Conservation (phyloP, 352 stramenopile species). For the Globisporangium rhizosaccharum region DNA sequence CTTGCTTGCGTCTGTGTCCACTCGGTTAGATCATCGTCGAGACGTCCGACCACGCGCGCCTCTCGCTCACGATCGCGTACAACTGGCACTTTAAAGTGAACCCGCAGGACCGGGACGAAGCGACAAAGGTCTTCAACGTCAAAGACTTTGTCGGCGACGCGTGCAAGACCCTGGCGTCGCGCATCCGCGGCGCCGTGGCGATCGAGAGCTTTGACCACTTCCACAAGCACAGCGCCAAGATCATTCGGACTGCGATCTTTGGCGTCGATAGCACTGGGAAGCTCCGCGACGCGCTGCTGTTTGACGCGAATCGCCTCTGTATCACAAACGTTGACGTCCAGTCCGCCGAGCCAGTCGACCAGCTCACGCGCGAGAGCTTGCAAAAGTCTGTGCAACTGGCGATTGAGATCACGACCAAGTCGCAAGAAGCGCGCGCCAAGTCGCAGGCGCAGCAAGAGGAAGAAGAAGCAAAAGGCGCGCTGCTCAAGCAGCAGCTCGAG, state of each 20-base stretch:
- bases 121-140: conserved; percentile 74
- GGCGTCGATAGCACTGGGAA: conserved; percentile 52
- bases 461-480: conserved; percentile 63
- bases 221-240: conserved; percentile 78
- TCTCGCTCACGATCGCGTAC: conserved; percentile 78
- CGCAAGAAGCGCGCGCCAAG: conserved; percentile 72
- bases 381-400: conserved; percentile 81
- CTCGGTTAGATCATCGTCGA: conserved; percentile 59
- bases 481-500: conserved; percentile 72
- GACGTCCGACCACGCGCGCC: conserved; percentile 68
- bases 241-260: conserved; percentile 80
- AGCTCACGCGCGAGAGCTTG: conserved; percentile 63
- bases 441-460: conserved; percentile 78
- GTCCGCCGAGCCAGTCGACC: conserved; percentile 69
- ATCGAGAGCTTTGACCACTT: conserved; percentile 77
- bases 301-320: conserved; percentile 70
- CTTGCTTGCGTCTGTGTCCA: neutral
- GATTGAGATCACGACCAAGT: conserved; percentile 85
- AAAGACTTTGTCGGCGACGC: conserved; percentile 79
- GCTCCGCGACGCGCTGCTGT: conserved; percentile 47
- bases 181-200: conserved; percentile 67
- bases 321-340: conserved; percentile 85
- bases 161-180: conserved; percentile 75
- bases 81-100: conserved; percentile 81
- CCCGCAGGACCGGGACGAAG: conserved; percentile 37